Evolutionary conservation across 2,329 filamentous ascomycete genomes (phyloP), one percentile per base, ranked within the genome.

Genomic region (Ceratocystiopsis minuta): DNA sequence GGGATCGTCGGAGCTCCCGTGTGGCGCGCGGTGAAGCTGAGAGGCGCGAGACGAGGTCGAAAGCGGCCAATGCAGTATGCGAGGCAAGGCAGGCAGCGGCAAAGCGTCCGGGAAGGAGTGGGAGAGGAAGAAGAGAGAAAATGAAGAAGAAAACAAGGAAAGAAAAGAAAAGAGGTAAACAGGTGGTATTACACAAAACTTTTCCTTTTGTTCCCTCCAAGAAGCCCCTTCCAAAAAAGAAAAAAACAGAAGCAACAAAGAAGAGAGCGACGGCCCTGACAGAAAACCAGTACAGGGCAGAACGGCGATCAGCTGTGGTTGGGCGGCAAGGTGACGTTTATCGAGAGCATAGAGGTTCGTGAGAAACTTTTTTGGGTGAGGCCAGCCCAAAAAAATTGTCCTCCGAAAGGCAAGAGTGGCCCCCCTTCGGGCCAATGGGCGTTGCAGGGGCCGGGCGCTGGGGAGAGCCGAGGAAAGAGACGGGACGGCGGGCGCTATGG

Each of bases 171-270:
- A 16, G 34, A 34, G 14, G 20, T 37, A 39, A n/a, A 38, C 28
- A 16, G 37, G 41, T 35, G 24, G 34, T 37, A 35, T 15, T 46
- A 41, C 44, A 41, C 38, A 38, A 45, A 40, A 37, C 7, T 10
- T 28, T 28, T 28, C 11, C 6, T 28, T 28, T 6, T 28, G 20
- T 20, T 14, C 39, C n/a, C 37, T 39, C 16, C 32, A 41, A 40
- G 15, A 38, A 28, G 2, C 24, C 24, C 24, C 24, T 6, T 28
- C 24, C 11, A 41, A 34, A 7, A 31, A 10, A 39, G 6, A 36
- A 5, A 34, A 16, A 37, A 38, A 17, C 34, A 34, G 12, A 31
- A 33, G 31, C 33, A 34, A 13, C 32, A 34, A n/a, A 38, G 37
- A 32, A 37, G 36, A 44, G 38, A 24, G 36, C 32, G 36, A 34